Evolutionary conservation across 345 rosid genomes (phyloP).

Genomic region (Draba incana): DNA sequence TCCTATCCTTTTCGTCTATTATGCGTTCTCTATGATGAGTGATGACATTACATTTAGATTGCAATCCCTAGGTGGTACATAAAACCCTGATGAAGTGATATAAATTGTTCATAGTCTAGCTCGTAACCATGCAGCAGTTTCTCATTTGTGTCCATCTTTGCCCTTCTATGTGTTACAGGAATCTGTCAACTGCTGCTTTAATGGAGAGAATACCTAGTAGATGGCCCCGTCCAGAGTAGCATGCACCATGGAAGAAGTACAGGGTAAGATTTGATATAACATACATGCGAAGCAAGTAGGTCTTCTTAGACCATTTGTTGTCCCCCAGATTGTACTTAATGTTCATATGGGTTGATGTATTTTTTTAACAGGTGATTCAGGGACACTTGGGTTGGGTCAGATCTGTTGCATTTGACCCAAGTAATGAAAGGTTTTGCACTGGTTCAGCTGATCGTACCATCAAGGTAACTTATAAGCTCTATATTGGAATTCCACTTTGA

Average conservation of each 20-base stretch:
- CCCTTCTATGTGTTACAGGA: conserved; percentile 47
- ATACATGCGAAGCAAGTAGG: conserved; percentile 2
- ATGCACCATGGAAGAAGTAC: conserved; percentile 89
- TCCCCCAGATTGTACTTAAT: conserved; percentile 4
- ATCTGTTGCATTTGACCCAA: conserved; percentile 91
- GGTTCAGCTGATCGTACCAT: conserved; percentile 96
- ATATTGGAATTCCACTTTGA: neutral
- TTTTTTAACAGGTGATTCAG: conserved; percentile 51
- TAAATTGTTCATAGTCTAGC: conserved; percentile 2
- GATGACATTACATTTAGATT: neutral
- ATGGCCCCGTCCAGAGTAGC: conserved; percentile 98
- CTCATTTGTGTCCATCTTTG: neutral
- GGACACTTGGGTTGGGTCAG: conserved; percentile 99
- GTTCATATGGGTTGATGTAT: conserved; percentile 1
- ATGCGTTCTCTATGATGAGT: conserved; percentile 15
- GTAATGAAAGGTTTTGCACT: conserved; percentile 92
- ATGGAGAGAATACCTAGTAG: conserved; percentile 89
- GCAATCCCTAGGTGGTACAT: neutral
- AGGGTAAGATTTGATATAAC: conserved; percentile 54
- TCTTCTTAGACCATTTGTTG: conserved; percentile 7
- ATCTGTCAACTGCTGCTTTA: conserved; percentile 67
- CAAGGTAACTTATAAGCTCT: conserved; percentile 52
- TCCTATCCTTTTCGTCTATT: conserved; percentile 7
- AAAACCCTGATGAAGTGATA: neutral
- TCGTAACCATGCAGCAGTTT: neutral